These are phyloP conservation scores for Kondoa subrosea DNA, from an alignment of 768 basidiomycete genomes.

Conservation along the genomic window DNA sequence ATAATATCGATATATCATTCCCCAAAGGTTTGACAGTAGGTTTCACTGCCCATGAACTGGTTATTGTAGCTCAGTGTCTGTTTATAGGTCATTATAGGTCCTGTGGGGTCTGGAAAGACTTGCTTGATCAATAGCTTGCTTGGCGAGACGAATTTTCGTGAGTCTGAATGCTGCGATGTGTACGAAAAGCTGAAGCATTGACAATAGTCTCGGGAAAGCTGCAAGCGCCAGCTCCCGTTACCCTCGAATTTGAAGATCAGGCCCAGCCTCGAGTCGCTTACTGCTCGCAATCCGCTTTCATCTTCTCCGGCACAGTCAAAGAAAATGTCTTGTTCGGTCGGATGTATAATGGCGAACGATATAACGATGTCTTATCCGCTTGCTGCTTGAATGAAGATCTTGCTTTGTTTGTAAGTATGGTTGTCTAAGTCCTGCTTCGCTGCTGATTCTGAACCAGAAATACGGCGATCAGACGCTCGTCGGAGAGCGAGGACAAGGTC, in stretches of 20 bases:
- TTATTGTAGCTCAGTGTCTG: no score
- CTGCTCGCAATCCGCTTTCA: conserved; percentile 49
- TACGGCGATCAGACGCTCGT: conserved; percentile 52
- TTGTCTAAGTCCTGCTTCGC: no score
- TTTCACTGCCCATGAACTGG: no score
- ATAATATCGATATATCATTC: not conserved
- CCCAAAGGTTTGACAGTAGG: not conserved
- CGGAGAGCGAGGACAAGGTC: conserved; percentile 23
- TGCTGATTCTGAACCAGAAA: conserved; percentile 29
- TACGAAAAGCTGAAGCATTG: not conserved
- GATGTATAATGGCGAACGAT: conserved; percentile 46
- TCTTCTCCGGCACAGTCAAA: conserved; percentile 61
- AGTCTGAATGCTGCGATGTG: not conserved
- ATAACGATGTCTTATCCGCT: conserved; percentile 53
- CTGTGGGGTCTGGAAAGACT: not conserved
- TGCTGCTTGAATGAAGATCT: conserved; percentile 61
- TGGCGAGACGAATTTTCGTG: not conserved
- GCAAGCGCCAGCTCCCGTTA: not conserved
- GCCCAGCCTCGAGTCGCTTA: conserved; percentile 29
- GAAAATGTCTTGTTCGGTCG: conserved; percentile 67
- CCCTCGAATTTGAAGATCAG: not conserved
- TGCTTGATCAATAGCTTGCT: not conserved
- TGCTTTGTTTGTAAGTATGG: conserved; percentile 39
- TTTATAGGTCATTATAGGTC: not conserved
- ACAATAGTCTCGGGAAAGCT: not conserved